These are phyloP conservation scores for Neurospora cerealis DNA, from an alignment of 495 filamentous ascomycete species.

Conservation along the genomic window DNA sequence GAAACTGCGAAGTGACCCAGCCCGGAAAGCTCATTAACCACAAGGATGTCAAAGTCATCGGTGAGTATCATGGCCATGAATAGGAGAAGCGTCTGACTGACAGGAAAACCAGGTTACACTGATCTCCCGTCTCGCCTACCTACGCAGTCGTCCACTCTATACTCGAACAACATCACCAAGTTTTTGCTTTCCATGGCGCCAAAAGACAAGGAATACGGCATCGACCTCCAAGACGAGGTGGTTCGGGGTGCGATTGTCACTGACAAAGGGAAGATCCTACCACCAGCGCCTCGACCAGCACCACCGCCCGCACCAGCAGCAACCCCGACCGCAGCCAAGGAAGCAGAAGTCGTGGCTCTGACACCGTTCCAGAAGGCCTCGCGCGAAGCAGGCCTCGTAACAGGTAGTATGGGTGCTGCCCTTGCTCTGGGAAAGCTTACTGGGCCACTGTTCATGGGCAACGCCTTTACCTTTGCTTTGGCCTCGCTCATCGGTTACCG, in stretches of 20 bases:
- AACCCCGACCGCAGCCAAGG: slow-evolving; percentile 40
- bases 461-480: slow-evolving; percentile 68
- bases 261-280: slow-evolving; percentile 59
- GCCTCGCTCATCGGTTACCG: slow-evolving; percentile 73
- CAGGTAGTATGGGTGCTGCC: slow-evolving; percentile 61
- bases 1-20: slow-evolving; percentile 68
- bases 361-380: slow-evolving; percentile 69
- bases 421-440: slow-evolving; percentile 67
- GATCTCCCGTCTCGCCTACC: slow-evolving; percentile 71
- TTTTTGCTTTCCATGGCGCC: slow-evolving; percentile 69
- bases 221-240: slow-evolving; percentile 71
- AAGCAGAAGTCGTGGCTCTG: slow-evolving; percentile 49
- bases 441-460: slow-evolving; percentile 70
- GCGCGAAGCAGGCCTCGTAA: slow-evolving; percentile 58
- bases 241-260: slow-evolving; percentile 72
- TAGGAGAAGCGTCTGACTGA: slow-evolving; percentile 4
- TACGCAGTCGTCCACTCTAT: slow-evolving; percentile 71
- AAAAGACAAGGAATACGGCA: slow-evolving; percentile 59
- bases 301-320: slow-evolving; percentile 54
- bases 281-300: slow-evolving; percentile 58
- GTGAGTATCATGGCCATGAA: slow-evolving; percentile 26
- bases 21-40: slow-evolving; percentile 56
- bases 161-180: slow-evolving; percentile 82
- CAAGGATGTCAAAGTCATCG: slow-evolving; percentile 71
- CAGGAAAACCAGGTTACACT: slow-evolving; percentile 50